Base-by-base conservation (phyloP, 2,329 filamentous ascomycete species). In the Penicillium olsonii region DNA sequence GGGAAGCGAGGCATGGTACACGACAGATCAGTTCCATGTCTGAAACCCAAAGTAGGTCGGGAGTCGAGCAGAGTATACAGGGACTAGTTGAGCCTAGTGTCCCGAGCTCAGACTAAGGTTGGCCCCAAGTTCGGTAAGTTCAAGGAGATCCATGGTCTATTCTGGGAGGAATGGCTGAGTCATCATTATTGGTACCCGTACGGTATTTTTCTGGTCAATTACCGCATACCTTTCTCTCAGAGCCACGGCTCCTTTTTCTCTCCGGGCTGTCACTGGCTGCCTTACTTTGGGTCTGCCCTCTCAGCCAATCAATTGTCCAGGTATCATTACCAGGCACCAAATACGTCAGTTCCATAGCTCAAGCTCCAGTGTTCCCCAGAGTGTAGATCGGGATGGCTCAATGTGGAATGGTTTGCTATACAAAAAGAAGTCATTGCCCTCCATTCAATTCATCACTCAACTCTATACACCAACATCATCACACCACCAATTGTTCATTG, bases 361-460 rank as follows among this genome's bases (percentile, higher is more conserved):
- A 40, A 47, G 52, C 56, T 53, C 42, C 20, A 40, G 44, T 46
- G 49, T 53, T 59, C 53, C 53, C 57, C 57, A 44, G 55, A 54
- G 52, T 58, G 57, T 60, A 56, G 59, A 61, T 61, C 59, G 53
- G 52, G 57, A 52, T 48, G 48, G 46, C 57, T 57, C 54, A 55
- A 60, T 58, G 44, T 47, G 56, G 58, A 59, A 59, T 60, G 53
- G 56, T 43, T 52, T 43, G 51, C 52, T 60, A 59, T 61, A 61
- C 59, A 60, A 57, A 60, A 59, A 52, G 51, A 48, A 37, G 42
- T 54, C 37, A 42, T 48, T 19, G 37, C 43, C 53, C 48, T 45
- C 26, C 7, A 22, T 42, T 31, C 43, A 33, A 37, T 45, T 29
- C 27, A 26, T 33, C 15, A 43, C 50, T 31, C 33, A 24, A 43